These are phyloP conservation scores for Moesziomyces sp. DNA, from an alignment of 1,284 basidiomycete species.

Conservation along the genomic window DNA sequence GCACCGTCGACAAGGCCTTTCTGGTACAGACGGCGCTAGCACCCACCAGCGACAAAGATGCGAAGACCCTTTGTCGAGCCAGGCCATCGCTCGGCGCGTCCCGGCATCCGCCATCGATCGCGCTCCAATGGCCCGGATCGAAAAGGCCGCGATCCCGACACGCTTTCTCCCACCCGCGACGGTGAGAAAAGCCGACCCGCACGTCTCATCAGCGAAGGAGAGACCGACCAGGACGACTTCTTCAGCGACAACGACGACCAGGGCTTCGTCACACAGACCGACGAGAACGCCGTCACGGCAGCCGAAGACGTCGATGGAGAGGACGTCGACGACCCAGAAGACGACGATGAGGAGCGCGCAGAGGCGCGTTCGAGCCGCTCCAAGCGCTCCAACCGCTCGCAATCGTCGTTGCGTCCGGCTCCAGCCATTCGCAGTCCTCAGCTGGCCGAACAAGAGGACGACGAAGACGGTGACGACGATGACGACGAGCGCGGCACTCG, in stretches of 20 bases:
- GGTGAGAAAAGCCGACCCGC: constrained; percentile 3
- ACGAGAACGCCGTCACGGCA: constrained; percentile 42
- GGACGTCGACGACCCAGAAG: constrained; percentile 20
- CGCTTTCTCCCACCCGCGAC: constrained; percentile 11
- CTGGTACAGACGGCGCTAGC: too few species aligned
- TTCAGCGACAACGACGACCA: constrained; percentile 45
- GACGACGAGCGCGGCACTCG: constrained; percentile 11
- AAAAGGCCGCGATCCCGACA: constrained; percentile 38
- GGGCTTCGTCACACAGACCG: constrained; percentile 42
- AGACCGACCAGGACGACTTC: constrained; percentile 44
- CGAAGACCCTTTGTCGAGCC: constrained; percentile 46
- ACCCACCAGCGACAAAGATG: constrained; percentile 14
- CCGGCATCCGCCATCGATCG: constrained; percentile 41
- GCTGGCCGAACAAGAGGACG: constrained; percentile 22
- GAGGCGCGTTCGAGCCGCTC: constrained; percentile 3
- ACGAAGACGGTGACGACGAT: constrained; percentile 38
- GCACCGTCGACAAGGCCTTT: too few species aligned
- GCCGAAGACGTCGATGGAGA: constrained; percentile 39
- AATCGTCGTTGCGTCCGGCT: constrained; percentile 16
- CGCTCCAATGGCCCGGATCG: constrained; percentile 40
- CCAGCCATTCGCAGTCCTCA: constrained; percentile 21
- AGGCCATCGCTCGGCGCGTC: constrained; percentile 41
- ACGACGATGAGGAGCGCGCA: constrained; percentile 7
- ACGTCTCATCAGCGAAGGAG: constrained; percentile 39
- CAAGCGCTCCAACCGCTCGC: constrained; percentile 13